Percentiles rank a stretch among this genome's conserved stretches.
phyloP scores from a whole-genome alignment of 345 rosid species.

The Psidium friedrichsthalianum region DNA sequence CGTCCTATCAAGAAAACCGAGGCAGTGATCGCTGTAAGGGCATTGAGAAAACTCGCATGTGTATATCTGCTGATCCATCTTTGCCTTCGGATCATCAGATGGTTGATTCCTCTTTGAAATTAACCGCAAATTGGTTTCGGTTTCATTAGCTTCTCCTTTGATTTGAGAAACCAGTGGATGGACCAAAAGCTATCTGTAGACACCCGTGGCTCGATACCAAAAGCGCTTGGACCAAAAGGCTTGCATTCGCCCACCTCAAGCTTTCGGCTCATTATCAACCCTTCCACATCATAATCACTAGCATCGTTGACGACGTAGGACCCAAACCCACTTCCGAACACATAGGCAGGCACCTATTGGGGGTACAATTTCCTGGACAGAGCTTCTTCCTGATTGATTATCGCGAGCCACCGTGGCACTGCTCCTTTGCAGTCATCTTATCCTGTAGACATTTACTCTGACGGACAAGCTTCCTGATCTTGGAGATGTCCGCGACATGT shows the following conservation, averaged over 20 bases:
- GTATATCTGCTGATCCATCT: constrained; percentile 22
- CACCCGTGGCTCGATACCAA: constrained; percentile 11
- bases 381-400: constrained; percentile 64
- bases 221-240: constrained; percentile 22
- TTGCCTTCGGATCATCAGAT: constrained; percentile 12
- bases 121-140: constrained; percentile 20
- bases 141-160: constrained; percentile 40
- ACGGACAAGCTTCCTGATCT: constrained; percentile 69
- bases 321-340: constrained; percentile 35
- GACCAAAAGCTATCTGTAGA: constrained; percentile 16
- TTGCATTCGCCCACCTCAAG: constrained; percentile 35
- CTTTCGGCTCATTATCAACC: constrained; percentile 19
- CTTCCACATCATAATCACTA: constrained; percentile 71
- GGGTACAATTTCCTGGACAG: constrained; percentile 52
- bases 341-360: constrained; percentile 33
- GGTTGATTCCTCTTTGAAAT: constrained; percentile 45
- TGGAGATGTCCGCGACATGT: constrained; percentile 64
- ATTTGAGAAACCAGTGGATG: constrained; percentile 21
- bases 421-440: constrained; percentile 89
- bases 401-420: constrained; percentile 72
- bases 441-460: constrained; percentile 85
- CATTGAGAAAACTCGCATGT: constrained; percentile 52
- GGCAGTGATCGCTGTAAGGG: constrained; percentile 33
- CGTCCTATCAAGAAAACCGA: constrained; percentile 45
- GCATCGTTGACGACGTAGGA: constrained; percentile 34